Conservation (phyloP, 768 basidiomycete genomes). For the Lactarius evosmus region DNA sequence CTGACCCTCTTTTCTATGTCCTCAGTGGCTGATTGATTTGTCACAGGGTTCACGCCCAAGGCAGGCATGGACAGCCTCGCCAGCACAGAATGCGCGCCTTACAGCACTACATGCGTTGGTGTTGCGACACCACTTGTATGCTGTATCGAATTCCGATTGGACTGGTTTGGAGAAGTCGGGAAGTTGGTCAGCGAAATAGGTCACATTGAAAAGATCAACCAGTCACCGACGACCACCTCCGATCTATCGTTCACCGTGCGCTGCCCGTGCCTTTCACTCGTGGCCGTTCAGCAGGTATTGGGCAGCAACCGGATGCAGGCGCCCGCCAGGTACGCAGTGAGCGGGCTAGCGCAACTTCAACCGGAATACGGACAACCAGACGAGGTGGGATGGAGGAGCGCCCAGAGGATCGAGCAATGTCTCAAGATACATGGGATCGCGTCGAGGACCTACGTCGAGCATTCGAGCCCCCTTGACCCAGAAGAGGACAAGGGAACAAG, state of each 20-base stretch:
- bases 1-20: too few relatives aligned
- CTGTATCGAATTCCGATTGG: neutral
- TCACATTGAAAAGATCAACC: neutral
- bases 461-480: neutral
- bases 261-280: slow-evolving; percentile 11
- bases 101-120: slow-evolving; percentile 5
- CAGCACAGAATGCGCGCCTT: too few relatives aligned
- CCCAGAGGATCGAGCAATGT: neutral
- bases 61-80: too few relatives aligned
- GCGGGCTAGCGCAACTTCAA: neutral
- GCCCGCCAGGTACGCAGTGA: neutral
- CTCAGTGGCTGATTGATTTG: too few relatives aligned
- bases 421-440: neutral
- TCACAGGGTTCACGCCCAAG: too few relatives aligned
- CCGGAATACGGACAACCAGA: neutral
- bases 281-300: neutral
- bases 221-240: neutral
- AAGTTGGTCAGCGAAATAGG: neutral
- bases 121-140: slow-evolving; percentile 3
- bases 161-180: slow-evolving; percentile 3
- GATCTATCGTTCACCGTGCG: neutral
- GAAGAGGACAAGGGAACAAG: neutral
- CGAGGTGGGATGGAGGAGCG: neutral
- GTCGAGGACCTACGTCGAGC: neutral
- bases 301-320: neutral